Evolutionary conservation across 345 rosid species (phyloP), one percentile per base, ranked within the genome.

Genomic region (Capsella bursapastoris): DNA sequence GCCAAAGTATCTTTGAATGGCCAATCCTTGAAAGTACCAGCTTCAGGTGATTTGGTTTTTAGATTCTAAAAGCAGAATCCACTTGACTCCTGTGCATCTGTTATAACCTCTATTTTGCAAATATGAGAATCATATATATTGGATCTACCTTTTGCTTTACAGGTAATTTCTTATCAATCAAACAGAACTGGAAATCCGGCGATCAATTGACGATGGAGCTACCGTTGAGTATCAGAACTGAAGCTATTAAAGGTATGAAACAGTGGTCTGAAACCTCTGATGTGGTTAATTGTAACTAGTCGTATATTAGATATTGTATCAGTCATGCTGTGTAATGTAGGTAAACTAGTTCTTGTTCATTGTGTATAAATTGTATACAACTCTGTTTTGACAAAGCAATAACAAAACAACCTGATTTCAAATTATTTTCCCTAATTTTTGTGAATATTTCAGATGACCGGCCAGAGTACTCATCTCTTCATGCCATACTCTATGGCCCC

Each of bases 401-500:
- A 40, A 37, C 8, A 44, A 4, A 5, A 57, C n/a, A 15, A 47
- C 7, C 25, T 47, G 18, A 5, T 5, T 45, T n/a, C 1, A 40
- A 40, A 40, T 40, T 10, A 40, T 10, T 40, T 1, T 0, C 5
- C 47, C n/a, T 1, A 1, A 1, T 44, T 25, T 15, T 71, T 62
- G 50, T 37, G 52, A 32, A 5, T 34, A 48, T 41, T 83, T 64
- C 86, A 92, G 97, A 94, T 83, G 97, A 94, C 63, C 81, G 91
- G 49, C 68, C 89, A 0, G 91, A 86, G 34, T 86, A 84, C 64
- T 77, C 89, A 69, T 90, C 97, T 10, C 25, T 95, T 57, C 88
- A 83, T 47, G 97, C 97, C 14, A 89, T 95, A 75, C 92, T 95
- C 6, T 95, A 85, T 71, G 99, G 99, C 4, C 97, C 96, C 7